phyloP scores from a whole-genome alignment of 176 grass and related monocot genomes.

The Rhynchospora pubera region DNA sequence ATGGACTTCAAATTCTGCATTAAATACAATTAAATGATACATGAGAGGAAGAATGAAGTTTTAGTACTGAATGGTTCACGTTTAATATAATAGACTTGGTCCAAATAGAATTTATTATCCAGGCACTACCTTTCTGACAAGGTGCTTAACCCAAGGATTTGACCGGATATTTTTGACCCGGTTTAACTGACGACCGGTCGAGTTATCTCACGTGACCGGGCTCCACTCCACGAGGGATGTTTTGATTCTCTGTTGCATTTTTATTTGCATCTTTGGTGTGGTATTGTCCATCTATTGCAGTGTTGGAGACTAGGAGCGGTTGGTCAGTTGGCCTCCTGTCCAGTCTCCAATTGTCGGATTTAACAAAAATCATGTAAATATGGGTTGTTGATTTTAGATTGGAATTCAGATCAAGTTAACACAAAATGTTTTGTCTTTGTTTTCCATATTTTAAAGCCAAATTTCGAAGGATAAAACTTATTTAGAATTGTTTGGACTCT shows the following conservation, averaged over 20 bases:
- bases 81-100: constrained; percentile 4
- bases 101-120: constrained; percentile 17
- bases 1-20: background rate
- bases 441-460: too few relatives aligned
- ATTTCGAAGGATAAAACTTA: too few relatives aligned
- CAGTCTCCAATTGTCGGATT: too few relatives aligned
- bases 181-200: constrained; percentile 20
- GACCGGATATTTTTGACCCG: constrained; percentile 26
- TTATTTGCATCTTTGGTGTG: background rate
- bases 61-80: background rate
- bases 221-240: constrained; percentile 1
- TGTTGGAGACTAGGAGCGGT: background rate
- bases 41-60: background rate
- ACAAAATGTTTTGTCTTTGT: too few relatives aligned
- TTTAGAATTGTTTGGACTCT: too few relatives aligned
- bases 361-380: too few relatives aligned
- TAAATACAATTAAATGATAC: background rate
- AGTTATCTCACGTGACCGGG: constrained; percentile 11
- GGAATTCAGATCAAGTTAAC: too few relatives aligned
- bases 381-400: too few relatives aligned
- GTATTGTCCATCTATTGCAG: background rate
- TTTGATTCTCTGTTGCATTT: background rate
- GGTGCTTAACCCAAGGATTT: constrained; percentile 23
- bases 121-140: constrained; percentile 17
- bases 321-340: too few relatives aligned